Evolutionary conservation across 1,284 basidiomycete species (phyloP), one percentile per base, ranked within the genome.

Genomic region (Fistulina hepatica): DNA sequence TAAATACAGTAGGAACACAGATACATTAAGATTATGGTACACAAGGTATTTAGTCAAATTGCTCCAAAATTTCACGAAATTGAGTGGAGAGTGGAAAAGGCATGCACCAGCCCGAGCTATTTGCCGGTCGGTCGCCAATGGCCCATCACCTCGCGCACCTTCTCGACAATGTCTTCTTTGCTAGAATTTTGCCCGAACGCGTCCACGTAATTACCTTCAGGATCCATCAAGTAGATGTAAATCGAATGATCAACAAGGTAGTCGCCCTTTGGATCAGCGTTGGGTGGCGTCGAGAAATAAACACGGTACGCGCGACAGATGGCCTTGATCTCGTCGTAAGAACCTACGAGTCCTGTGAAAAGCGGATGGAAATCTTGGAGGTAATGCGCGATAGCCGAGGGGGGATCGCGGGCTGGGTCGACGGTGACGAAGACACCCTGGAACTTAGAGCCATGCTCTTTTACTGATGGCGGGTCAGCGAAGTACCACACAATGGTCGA

Each of bases 201-300:
- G 52, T 98, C 93, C 2, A 97, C 90, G 50, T 97, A 99, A 53
- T 84, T 73, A 13, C 94, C 94, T 6, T 80, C 63, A 1, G 95
- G 94, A 55, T 97, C 92, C 92, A 99, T 97, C 23, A 99, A 73
- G 61, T 99, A 99, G 55, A 98, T 90, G 59, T 93, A 97, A 56
- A 97, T 97, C 36, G 82, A 82, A 61, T 97, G 92, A 59, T 95
- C 92, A 21, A 98, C 94, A 36, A 99, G 74, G 58, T 98, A 99
- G 65, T 99, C 94, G 36, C 77, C 79, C 13, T 67, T 75, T 1
- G 93, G 77, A 52, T 86, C 77, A 5, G 93, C 89, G 51, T 85
- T 68, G 3, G 91, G 91, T 3, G 94, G 95, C 5, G 94, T 97
- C 13, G 89, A 93, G 67, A 99, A 99, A 64, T 99, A 99, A 24